These are phyloP conservation scores for Aspergillus oerlinghausenensis DNA, from an alignment of 2,329 filamentous ascomycete species.

Conservation along the genomic window DNA sequence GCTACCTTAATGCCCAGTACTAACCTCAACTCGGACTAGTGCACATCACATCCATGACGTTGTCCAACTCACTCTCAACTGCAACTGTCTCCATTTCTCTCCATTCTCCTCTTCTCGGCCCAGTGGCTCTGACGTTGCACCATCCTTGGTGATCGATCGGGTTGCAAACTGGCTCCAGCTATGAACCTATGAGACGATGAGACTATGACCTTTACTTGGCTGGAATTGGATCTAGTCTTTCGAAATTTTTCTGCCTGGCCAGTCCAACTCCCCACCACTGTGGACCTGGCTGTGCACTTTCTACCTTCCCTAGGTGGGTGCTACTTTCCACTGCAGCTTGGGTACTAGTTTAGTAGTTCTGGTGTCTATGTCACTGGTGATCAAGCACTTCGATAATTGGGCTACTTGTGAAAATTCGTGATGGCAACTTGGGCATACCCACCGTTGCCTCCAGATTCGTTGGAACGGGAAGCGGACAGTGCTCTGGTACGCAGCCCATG, in stretches of 20 bases:
- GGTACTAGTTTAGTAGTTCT: neutral
- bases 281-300: neutral
- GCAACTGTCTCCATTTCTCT: slow-evolving; percentile 2
- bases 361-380: too few species aligned
- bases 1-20: slow-evolving; percentile 4
- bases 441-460: slow-evolving; percentile 47
- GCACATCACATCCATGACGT: slow-evolving; percentile 28
- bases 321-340: neutral
- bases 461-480: slow-evolving; percentile 50
- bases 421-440: slow-evolving; percentile 63
- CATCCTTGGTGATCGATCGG: slow-evolving; percentile 10
- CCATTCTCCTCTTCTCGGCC: neutral
- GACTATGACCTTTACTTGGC: neutral
- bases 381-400: neutral
- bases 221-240: slow-evolving; percentile 10
- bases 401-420: neutral
- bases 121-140: slow-evolving; percentile 25
- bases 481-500: slow-evolving; percentile 42
- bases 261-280: neutral
- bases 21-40: slow-evolving; percentile 16
- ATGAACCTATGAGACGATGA: neutral
- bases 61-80: slow-evolving; percentile 12
- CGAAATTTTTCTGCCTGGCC: slow-evolving; percentile 16
- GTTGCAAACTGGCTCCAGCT: slow-evolving; percentile 5
- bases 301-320: neutral